A percentile compares a stretch with the other conserved stretches of the same genome.
Conservation (phyloP, 1,284 basidiomycete genomes). For the Cutaneotrichosporon mucoides region DNA sequence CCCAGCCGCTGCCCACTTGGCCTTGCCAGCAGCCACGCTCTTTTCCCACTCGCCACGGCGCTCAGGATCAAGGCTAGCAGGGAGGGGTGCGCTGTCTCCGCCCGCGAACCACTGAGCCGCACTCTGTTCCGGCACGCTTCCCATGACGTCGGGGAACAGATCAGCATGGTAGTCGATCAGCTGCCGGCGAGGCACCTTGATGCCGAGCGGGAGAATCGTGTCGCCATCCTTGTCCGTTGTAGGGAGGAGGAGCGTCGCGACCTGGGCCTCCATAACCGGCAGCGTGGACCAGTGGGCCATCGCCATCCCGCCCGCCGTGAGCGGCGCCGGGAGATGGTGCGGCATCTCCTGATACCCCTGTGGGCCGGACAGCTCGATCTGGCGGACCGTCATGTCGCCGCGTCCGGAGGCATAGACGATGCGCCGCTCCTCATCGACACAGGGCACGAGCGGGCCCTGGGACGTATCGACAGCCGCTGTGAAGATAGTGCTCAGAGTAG, state of each 20-base stretch:
- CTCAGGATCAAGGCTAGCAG: slow-evolving; percentile 35
- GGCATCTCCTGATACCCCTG: slow-evolving; percentile 41
- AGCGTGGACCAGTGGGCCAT: slow-evolving; percentile 39
- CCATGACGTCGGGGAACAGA: slow-evolving; percentile 45
- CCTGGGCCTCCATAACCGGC: slow-evolving; percentile 51
- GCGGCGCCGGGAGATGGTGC: slow-evolving; percentile 35
- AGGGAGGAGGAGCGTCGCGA: slow-evolving; percentile 46
- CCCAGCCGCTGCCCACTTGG: neutral
- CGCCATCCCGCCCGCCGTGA: slow-evolving; percentile 40
- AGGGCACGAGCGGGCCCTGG: slow-evolving; percentile 43
- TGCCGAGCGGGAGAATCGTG: slow-evolving; percentile 42
- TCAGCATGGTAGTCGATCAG: slow-evolving; percentile 52
- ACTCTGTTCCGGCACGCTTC: slow-evolving; percentile 42
- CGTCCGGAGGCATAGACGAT: slow-evolving; percentile 48
- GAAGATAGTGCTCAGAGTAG: slow-evolving; percentile 30
- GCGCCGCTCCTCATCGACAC: slow-evolving; percentile 46
- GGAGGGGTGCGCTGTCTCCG: slow-evolving; percentile 29
- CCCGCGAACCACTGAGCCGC: slow-evolving; percentile 44
- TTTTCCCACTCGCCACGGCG: slow-evolving; percentile 31
- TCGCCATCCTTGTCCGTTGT: slow-evolving; percentile 44
- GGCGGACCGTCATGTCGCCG: slow-evolving; percentile 50
- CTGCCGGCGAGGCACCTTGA: slow-evolving; percentile 49
- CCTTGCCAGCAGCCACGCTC: slow-evolving; percentile 1
- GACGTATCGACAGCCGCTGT: slow-evolving; percentile 46
- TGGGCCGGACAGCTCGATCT: slow-evolving; percentile 46